These are phyloP conservation scores for Fraxinus xanthoxyloides DNA, from an alignment of 305 asterid species.

Conservation along the genomic window DNA sequence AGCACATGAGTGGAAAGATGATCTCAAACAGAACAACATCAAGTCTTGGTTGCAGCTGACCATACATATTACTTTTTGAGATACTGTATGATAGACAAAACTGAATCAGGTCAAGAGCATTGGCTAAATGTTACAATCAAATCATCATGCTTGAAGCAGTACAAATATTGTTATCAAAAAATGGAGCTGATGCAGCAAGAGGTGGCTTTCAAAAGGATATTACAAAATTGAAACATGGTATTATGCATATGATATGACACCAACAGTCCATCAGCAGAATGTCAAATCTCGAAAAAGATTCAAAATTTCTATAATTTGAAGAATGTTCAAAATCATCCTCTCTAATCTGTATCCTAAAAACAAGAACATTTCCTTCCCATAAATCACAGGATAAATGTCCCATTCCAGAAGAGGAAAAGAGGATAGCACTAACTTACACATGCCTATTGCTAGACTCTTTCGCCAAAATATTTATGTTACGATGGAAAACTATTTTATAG, in stretches of 20 bases:
- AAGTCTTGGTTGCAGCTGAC: constrained; percentile 75
- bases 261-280: neutral
- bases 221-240: neutral
- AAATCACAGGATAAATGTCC: neutral
- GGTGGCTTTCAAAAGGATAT: neutral
- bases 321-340: neutral
- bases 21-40: constrained; percentile 87
- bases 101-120: constrained; percentile 12
- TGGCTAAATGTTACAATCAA: constrained; percentile 13
- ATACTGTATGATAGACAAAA: constrained; percentile 53
- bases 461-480: neutral
- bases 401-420: neutral
- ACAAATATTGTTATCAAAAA: neutral
- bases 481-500: neutral
- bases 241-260: neutral
- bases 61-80: constrained; percentile 80
- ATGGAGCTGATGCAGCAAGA: neutral
- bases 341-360: neutral
- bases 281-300: neutral
- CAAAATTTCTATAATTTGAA: neutral
- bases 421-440: neutral
- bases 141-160: neutral
- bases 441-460: constrained; percentile 4
- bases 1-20: constrained; percentile 97
- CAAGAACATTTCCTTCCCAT: neutral